Percentiles rank a stretch among this genome's conserved stretches.
phyloP scores from a whole-genome alignment of 108 stramenopile species.

The Conticribra weissflogii region DNA sequence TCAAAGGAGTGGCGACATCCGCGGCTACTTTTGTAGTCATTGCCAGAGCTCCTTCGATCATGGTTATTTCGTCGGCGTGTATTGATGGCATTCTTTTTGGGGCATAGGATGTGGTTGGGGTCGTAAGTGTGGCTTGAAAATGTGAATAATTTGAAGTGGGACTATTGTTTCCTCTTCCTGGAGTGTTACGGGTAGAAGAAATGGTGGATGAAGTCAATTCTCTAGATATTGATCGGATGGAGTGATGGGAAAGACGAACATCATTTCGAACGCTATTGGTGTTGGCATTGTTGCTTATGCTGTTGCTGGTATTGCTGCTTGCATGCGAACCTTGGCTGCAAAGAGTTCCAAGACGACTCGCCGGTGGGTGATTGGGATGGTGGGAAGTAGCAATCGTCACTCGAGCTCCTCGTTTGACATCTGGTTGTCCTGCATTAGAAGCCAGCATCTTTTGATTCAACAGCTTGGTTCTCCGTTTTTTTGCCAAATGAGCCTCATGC shows the following conservation, averaged over 20 bases:
- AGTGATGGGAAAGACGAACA: conserved; percentile 7
- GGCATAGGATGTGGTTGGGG: background rate
- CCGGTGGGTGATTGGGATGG: background rate
- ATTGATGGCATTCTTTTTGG: background rate
- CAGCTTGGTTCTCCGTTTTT: conserved; percentile 15
- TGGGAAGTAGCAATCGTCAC: background rate
- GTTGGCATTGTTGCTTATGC: background rate
- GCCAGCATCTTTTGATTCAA: conserved; percentile 15
- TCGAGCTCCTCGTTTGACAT: too few relatives aligned
- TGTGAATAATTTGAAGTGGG: background rate
- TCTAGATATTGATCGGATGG: conserved; percentile 10
- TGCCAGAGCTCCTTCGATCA: conserved; percentile 79
- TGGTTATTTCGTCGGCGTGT: conserved; percentile 71
- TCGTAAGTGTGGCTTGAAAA: background rate
- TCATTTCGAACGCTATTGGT: background rate
- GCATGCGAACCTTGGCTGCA: background rate
- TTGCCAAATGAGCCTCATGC: conserved; percentile 39
- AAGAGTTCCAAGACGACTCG: background rate
- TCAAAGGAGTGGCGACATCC: conserved; percentile 66
- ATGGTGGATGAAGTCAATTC: conserved; percentile 10
- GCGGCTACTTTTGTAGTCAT: conserved; percentile 71
- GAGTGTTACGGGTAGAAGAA: background rate
- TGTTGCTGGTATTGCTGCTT: too few relatives aligned
- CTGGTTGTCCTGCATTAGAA: background rate
- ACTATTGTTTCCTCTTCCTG: too few relatives aligned